A percentile compares a stretch with the other conserved stretches of the same genome.
phyloP scores from a whole-genome alignment of 352 stramenopile genomes.

The Pythium pyrilobum region DNA sequence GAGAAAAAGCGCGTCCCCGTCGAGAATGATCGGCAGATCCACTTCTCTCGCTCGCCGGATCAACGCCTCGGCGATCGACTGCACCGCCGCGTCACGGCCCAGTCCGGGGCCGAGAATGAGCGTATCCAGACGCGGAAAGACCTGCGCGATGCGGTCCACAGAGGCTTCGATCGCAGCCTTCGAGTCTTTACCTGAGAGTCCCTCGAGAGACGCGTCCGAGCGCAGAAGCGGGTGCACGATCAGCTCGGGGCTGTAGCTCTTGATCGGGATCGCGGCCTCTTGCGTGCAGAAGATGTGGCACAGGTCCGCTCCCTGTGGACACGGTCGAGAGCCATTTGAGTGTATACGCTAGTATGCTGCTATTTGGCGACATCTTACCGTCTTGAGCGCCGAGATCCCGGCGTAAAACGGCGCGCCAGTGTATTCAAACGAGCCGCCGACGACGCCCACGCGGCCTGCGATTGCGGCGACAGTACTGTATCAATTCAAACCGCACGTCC shows the following conservation, averaged over 20 bases:
- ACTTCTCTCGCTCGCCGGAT: constrained; percentile 51
- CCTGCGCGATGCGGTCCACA: constrained; percentile 41
- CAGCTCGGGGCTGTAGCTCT: constrained; percentile 96
- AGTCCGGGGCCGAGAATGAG: constrained; percentile 93
- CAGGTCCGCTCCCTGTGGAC: constrained; percentile 88
- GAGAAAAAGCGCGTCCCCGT: constrained; percentile 94
- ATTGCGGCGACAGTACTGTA: neutral
- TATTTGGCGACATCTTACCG: too few relatives aligned
- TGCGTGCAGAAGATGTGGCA: constrained; percentile 93
- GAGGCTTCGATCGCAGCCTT: constrained; percentile 20
- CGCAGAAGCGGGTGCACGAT: constrained; percentile 89
- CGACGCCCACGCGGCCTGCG: constrained; percentile 85
- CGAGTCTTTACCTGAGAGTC: constrained; percentile 4
- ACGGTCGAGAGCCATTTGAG: too few relatives aligned
- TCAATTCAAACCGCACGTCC: neutral
- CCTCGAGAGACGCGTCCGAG: constrained; percentile 35
- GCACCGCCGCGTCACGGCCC: constrained; percentile 86
- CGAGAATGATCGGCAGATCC: constrained; percentile 89
- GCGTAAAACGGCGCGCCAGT: constrained; percentile 97
- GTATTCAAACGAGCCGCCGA: constrained; percentile 96
- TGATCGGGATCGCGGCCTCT: constrained; percentile 94
- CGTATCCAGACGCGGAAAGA: constrained; percentile 64
- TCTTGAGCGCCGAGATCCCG: constrained; percentile 90
- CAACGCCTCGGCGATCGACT: constrained; percentile 72
- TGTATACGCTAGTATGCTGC: too few relatives aligned